Conservation (phyloP, 176 grass and related monocot species). For the Canna indica region DNA sequence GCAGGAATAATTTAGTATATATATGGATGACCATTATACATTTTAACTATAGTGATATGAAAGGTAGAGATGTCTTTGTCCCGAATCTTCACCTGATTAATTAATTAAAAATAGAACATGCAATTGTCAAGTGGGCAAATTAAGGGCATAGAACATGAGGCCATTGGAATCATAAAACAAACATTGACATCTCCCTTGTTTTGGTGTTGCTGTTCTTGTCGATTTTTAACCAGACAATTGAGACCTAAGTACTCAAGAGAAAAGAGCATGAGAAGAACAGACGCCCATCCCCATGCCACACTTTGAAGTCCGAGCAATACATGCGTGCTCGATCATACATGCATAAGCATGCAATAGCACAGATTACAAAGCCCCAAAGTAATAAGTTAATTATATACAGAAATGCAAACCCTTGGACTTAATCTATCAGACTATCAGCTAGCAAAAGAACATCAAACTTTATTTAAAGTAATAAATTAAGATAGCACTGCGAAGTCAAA, state of each 20-base stretch:
- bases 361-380: neutral
- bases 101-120: neutral
- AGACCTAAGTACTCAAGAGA: neutral
- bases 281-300: slow-evolving; percentile 1
- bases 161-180: slow-evolving; percentile 10
- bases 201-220: slow-evolving; percentile 10
- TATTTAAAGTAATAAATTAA: too few relatives aligned
- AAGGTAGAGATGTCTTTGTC: neutral
- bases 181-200: slow-evolving; percentile 10
- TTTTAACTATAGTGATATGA: neutral
- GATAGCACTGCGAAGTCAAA: too few relatives aligned
- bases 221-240: slow-evolving; percentile 11
- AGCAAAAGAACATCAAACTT: too few relatives aligned
- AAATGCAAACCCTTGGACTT: neutral
- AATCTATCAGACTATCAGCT: too few relatives aligned
- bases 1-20: neutral
- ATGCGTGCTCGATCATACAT: neutral
- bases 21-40: neutral
- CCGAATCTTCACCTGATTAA: neutral
- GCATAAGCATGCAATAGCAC: neutral
- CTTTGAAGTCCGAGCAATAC: slow-evolving; percentile 6
- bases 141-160: neutral
- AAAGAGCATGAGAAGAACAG: neutral
- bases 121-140: neutral
- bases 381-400: neutral